Percentiles rank a stretch among this genome's conserved stretches.
Evolutionary conservation across 148 eudicot genomes (phyloP).

Genomic region (Arctostaphylos glauca): DNA sequence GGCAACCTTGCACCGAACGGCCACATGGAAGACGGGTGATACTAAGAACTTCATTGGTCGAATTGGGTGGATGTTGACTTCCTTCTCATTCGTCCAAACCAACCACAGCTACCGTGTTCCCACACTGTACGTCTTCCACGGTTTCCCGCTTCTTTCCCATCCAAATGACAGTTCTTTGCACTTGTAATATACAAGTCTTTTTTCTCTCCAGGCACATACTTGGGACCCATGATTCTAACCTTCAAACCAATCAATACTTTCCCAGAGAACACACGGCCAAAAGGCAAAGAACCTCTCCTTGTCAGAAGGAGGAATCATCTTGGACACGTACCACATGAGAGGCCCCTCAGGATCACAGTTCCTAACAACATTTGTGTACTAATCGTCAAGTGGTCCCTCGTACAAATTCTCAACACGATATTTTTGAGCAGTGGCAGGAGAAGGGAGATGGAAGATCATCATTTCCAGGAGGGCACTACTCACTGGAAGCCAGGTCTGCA

Average conservation of each 20-base stretch:
- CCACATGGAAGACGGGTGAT: slow-evolving; percentile 83
- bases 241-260: slow-evolving; percentile 73
- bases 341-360: slow-evolving; percentile 87
- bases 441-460: slow-evolving; percentile 82
- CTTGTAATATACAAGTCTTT: slow-evolving; percentile 69
- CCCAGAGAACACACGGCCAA: slow-evolving; percentile 79
- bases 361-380: slow-evolving; percentile 67
- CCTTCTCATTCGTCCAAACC: slow-evolving; percentile 83
- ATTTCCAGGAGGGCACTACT: slow-evolving; percentile 68
- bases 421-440: slow-evolving; percentile 65
- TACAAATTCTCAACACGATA: slow-evolving; percentile 86
- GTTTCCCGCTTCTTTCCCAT: slow-evolving; percentile 91
- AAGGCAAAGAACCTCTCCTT: slow-evolving; percentile 80
- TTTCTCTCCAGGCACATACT: slow-evolving; percentile 85
- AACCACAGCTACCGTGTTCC: slow-evolving; percentile 82
- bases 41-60: slow-evolving; percentile 84
- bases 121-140: slow-evolving; percentile 85
- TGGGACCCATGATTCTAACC: slow-evolving; percentile 89
- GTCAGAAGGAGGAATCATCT: slow-evolving; percentile 89
- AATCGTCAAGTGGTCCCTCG: slow-evolving; percentile 80
- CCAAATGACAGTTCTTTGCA: slow-evolving; percentile 85
- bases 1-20: slow-evolving; percentile 86
- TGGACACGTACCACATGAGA: slow-evolving; percentile 76
- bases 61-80: slow-evolving; percentile 73
- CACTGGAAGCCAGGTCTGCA: slow-evolving; percentile 87